These are phyloP conservation scores for Elongisporangium prolatum DNA, from an alignment of 352 stramenopile species.

Conservation along the genomic window DNA sequence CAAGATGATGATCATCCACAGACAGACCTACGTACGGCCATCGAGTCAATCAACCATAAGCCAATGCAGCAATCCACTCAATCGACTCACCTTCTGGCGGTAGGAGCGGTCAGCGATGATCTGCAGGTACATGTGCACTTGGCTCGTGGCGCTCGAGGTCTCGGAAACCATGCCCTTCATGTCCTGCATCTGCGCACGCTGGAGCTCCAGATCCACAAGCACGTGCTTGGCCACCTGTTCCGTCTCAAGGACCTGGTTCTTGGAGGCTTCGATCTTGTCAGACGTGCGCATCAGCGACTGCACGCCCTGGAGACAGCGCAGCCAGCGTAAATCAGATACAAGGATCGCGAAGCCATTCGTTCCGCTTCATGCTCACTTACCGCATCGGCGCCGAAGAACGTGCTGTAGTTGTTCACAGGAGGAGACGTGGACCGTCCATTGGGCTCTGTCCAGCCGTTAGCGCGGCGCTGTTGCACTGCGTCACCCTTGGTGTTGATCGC, in stretches of 20 bases:
- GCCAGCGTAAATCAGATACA: background rate
- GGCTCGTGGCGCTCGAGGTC: slow-evolving; percentile 56
- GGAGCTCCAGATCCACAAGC: slow-evolving; percentile 73
- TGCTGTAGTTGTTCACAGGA: slow-evolving; percentile 65
- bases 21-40: slow-evolving; percentile 21
- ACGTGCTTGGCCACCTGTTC: slow-evolving; percentile 69
- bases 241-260: slow-evolving; percentile 54
- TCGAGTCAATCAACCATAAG: background rate
- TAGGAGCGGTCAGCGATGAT: slow-evolving; percentile 69
- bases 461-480: slow-evolving; percentile 10
- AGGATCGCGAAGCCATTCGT: background rate
- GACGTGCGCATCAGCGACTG: slow-evolving; percentile 62
- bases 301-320: slow-evolving; percentile 32
- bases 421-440: slow-evolving; percentile 5
- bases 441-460: slow-evolving; percentile 17
- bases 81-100: slow-evolving; percentile 45
- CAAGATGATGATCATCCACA: slow-evolving; percentile 64
- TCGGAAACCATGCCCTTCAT: slow-evolving; percentile 79
- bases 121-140: slow-evolving; percentile 61
- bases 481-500: slow-evolving; percentile 7
- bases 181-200: slow-evolving; percentile 73
- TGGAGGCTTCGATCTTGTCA: slow-evolving; percentile 69
- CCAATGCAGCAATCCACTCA: slow-evolving; percentile 3
- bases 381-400: slow-evolving; percentile 49
- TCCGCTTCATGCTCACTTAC: slow-evolving; percentile 17